These are phyloP conservation scores for Chlamydomonas sphaeroides DNA, from an alignment of 139 green algal species.

Conservation along the genomic window DNA sequence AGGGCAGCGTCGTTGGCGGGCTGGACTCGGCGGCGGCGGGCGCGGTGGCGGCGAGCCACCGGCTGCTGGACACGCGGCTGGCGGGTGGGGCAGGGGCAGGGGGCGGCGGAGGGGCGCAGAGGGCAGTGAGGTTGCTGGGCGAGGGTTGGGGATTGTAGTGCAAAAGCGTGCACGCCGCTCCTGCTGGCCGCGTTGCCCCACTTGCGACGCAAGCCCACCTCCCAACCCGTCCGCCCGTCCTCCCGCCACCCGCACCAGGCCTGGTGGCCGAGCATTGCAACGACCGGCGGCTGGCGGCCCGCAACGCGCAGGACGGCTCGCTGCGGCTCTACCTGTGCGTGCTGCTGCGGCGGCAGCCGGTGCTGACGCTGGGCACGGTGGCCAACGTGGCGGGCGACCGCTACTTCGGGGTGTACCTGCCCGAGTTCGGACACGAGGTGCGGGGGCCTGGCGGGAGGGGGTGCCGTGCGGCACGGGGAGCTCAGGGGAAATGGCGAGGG, in stretches of 20 bases:
- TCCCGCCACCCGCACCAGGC: conserved; percentile 7
- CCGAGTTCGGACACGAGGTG: conserved; percentile 63
- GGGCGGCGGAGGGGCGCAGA: background rate
- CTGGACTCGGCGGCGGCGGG: too few species aligned
- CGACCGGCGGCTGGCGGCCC: conserved; percentile 55
- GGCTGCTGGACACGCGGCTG: conserved; percentile 23
- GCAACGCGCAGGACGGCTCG: conserved; percentile 75
- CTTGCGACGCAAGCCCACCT: too few species aligned
- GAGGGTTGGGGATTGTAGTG: too few species aligned
- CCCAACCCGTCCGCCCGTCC: background rate
- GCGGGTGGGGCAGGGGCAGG: background rate
- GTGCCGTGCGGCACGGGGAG: too few species aligned
- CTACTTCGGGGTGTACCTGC: conserved; percentile 85
- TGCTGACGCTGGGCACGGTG: conserved; percentile 45
- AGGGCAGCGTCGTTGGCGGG: too few species aligned
- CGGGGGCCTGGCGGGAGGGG: too few species aligned
- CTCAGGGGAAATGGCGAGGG: too few species aligned
- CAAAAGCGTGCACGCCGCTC: too few species aligned
- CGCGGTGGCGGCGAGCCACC: conserved; percentile 10
- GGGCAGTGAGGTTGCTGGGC: too few species aligned
- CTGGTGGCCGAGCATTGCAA: conserved; percentile 84
- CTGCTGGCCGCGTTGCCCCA: too few species aligned
- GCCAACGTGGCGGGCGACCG: conserved; percentile 68
- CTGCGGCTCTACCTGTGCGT: conserved; percentile 82
- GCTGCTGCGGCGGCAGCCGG: conserved; percentile 69